These are phyloP conservation scores for Citrus hindsii DNA, from an alignment of 345 rosid genomes.

Conservation along the genomic window DNA sequence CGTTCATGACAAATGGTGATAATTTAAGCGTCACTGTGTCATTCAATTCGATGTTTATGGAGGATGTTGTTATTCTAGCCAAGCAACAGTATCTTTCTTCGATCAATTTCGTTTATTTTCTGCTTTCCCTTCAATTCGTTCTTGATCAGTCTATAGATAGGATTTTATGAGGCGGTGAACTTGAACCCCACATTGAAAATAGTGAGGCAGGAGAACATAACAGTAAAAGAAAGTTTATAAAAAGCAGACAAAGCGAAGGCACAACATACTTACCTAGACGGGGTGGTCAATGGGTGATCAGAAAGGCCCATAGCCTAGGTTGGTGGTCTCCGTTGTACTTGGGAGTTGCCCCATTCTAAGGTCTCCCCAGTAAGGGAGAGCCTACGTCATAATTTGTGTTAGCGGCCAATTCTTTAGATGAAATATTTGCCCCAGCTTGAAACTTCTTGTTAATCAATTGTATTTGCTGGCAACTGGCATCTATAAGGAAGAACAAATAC, in stretches of 20 bases:
- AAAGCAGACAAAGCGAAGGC: background rate
- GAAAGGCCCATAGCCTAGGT: background rate
- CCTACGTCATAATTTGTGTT: constrained; percentile 33
- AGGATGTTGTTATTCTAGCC: background rate
- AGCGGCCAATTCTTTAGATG: constrained; percentile 1
- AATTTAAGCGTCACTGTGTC: background rate
- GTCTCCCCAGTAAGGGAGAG: constrained; percentile 8
- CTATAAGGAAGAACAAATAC: too few species aligned
- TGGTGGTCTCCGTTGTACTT: background rate
- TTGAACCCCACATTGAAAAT: background rate
- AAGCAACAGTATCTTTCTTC: too few species aligned
- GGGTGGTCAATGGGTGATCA: background rate
- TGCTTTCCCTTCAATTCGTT: background rate
- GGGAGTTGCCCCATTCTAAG: background rate
- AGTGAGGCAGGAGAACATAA: background rate
- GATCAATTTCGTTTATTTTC: background rate
- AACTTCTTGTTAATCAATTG: too few species aligned
- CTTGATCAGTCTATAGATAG: background rate
- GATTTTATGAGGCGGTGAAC: background rate
- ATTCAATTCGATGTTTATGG: background rate
- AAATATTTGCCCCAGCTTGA: too few species aligned
- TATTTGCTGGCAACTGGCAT: too few species aligned
- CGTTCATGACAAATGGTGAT: background rate
- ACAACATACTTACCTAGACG: background rate
- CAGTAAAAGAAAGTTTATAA: background rate